Conservation (phyloP, 2,329 filamentous ascomycete species). For the Botrytis byssoidea region DNA sequence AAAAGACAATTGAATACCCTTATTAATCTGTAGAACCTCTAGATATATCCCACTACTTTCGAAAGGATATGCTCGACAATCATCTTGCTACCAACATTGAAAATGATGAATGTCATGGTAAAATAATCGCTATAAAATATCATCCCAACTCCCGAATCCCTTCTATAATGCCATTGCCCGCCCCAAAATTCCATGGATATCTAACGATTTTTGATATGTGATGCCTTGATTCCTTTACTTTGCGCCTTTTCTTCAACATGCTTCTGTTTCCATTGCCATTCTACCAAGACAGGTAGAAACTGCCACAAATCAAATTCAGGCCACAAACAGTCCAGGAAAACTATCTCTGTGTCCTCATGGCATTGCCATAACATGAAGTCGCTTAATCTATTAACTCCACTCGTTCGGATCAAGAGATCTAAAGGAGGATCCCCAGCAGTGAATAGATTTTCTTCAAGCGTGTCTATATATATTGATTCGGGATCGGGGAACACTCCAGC, state of each 20-base stretch:
- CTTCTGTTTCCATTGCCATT: slow-evolving; percentile 70
- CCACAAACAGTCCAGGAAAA: slow-evolving; percentile 91
- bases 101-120: not conserved
- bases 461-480: slow-evolving; percentile 81
- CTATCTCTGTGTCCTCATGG: slow-evolving; percentile 86
- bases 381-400: slow-evolving; percentile 85
- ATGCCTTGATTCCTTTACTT: slow-evolving; percentile 21
- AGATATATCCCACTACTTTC: not conserved
- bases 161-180: not conserved
- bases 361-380: slow-evolving; percentile 99
- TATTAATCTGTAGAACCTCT: not conserved
- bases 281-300: slow-evolving; percentile 86
- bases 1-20: not conserved
- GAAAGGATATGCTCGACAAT: not conserved
- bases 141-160: not conserved
- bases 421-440: slow-evolving; percentile 82
- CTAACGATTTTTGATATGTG: slow-evolving; percentile 30
- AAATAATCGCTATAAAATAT: slow-evolving; percentile 6
- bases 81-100: not conserved
- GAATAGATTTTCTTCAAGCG: slow-evolving; percentile 82
- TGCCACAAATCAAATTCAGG: slow-evolving; percentile 93
- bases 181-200: not conserved
- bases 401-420: slow-evolving; percentile 88
- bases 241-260: slow-evolving; percentile 37
- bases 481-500: slow-evolving; percentile 62